phyloP scores from a whole-genome alignment of 2,329 filamentous ascomycete genomes.

The Macrophomina phaseolina region DNA sequence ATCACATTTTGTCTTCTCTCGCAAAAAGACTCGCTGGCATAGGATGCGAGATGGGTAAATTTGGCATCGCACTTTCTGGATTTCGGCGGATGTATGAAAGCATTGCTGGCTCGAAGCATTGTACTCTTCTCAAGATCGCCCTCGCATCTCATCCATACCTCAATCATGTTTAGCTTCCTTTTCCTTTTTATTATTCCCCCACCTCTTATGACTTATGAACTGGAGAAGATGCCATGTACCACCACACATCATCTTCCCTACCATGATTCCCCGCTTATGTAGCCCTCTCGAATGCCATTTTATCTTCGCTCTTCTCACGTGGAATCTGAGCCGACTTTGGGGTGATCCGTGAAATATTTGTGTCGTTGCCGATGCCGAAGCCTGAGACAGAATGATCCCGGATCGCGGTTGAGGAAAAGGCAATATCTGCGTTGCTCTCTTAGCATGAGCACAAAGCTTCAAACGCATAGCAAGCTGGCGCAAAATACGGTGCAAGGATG shows the following conservation, averaged over 20 bases:
- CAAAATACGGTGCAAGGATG: background rate
- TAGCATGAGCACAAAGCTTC: no score
- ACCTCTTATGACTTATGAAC: background rate
- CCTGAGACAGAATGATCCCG: no score
- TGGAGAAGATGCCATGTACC: slow-evolving; percentile 19
- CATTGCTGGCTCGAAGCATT: slow-evolving; percentile 8
- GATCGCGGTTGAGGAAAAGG: no score
- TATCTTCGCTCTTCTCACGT: background rate
- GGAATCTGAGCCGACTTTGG: background rate
- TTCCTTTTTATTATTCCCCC: background rate
- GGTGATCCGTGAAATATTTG: no score
- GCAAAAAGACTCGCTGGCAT: background rate
- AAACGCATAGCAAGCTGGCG: background rate
- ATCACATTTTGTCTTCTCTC: background rate
- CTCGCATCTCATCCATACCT: background rate
- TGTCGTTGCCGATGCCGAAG: no score
- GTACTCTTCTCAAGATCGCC: background rate
- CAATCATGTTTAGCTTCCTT: background rate
- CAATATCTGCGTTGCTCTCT: no score
- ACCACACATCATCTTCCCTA: background rate
- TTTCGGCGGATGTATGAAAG: background rate
- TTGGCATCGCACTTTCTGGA: background rate
- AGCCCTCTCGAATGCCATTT: background rate
- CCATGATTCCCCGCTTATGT: slow-evolving; percentile 19
- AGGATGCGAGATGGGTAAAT: no score